phyloP scores from a whole-genome alignment of 2,329 filamentous ascomycete species.

The Zelopaecilomyces penicillatus region DNA sequence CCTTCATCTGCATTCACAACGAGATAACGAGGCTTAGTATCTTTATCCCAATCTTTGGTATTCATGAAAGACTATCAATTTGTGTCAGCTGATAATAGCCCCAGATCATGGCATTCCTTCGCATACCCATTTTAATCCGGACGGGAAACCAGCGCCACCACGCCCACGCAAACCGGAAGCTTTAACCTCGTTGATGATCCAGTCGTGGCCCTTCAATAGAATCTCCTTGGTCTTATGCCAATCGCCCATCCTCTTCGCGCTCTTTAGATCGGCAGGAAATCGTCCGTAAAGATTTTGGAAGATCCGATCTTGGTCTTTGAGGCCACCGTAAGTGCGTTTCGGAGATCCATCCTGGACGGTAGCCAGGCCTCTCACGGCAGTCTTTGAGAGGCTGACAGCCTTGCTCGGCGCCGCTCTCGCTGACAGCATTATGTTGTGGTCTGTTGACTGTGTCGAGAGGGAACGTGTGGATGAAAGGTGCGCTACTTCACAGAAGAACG shows the following conservation, averaged over 20 bases:
- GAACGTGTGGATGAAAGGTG: conserved; percentile 22
- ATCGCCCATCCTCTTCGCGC: conserved; percentile 94
- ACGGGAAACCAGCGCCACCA: conserved; percentile 96
- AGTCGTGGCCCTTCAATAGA: conserved; percentile 91
- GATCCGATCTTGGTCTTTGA: conserved; percentile 95
- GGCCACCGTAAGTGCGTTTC: conserved; percentile 70
- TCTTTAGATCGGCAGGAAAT: conserved; percentile 83
- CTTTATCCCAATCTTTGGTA: conserved; percentile 99
- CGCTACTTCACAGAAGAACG: conserved; percentile 22
- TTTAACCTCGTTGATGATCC: conserved; percentile 98
- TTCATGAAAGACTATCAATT: conserved; percentile 89
- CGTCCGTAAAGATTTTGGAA: conserved; percentile 98
- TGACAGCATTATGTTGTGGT: conserved; percentile 35
- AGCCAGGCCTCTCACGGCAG: conserved; percentile 61
- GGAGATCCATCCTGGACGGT: conserved; percentile 67
- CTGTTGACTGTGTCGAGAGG: conserved; percentile 22
- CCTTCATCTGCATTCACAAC: conserved; percentile 99
- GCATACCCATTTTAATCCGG: conserved; percentile 95
- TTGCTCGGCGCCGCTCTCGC: conserved; percentile 33
- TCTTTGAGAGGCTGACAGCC: conserved; percentile 33
- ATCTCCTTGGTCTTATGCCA: conserved; percentile 99
- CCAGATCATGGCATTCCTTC: background rate
- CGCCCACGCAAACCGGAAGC: conserved; percentile 89
- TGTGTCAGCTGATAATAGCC: conserved; percentile 1
- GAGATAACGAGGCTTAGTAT: conserved; percentile 87